Conservation (phyloP, 176 grass and related monocot genomes). For the Raddia distichophylla region DNA sequence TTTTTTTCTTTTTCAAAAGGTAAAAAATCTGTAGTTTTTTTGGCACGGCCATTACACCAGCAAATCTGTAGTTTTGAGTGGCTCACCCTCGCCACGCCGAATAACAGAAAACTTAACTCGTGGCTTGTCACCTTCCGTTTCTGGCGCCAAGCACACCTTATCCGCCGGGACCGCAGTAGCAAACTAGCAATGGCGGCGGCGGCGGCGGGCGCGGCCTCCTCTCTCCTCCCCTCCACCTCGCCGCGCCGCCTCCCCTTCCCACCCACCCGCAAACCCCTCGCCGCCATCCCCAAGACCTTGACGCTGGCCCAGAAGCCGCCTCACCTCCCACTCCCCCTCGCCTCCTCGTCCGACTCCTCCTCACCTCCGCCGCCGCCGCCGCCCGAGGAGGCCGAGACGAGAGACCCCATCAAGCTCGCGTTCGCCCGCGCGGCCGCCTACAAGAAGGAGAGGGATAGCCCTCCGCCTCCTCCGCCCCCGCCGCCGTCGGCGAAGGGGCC, state of each 20-base stretch:
- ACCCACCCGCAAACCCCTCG: conserved; percentile 21
- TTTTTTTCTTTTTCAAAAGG: no score
- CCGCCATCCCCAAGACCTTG: neutral
- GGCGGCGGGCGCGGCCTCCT: conserved; percentile 37
- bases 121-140: conserved; percentile 50
- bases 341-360: conserved; percentile 13
- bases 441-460: conserved; percentile 50
- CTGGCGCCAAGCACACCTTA: conserved; percentile 28
- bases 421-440: conserved; percentile 53
- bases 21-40: no score
- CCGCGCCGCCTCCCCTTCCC: conserved; percentile 42
- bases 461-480: conserved; percentile 20
- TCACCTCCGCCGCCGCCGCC: conserved; percentile 16
- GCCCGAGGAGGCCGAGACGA: conserved; percentile 33
- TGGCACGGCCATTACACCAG: no score
- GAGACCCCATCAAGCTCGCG: conserved; percentile 53
- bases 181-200: conserved; percentile 34
- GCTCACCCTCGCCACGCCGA: neutral
- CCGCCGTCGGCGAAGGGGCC: neutral
- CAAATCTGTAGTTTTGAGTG: no score
- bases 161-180: conserved; percentile 9
- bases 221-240: conserved; percentile 33
- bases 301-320: neutral
- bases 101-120: conserved; percentile 30
- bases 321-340: conserved; percentile 6